A percentile compares a stretch with the other conserved stretches of the same genome.
phyloP scores from a whole-genome alignment of 2,329 filamentous ascomycete genomes.

The Botrytis paeoniae region DNA sequence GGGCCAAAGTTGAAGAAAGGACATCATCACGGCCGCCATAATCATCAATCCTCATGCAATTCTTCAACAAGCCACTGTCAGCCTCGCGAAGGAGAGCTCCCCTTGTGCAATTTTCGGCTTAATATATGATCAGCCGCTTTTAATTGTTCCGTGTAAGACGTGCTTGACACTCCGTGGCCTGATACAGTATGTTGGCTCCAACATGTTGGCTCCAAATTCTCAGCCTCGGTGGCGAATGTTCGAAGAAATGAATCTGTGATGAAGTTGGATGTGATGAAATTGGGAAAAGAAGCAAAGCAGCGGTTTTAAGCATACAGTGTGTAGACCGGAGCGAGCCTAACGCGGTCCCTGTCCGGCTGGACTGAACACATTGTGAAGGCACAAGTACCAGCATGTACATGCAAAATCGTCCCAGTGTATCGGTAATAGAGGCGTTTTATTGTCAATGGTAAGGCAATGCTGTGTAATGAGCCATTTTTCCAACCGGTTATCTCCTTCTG shows the following conservation, averaged over 20 bases:
- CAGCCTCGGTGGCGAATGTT: not conserved
- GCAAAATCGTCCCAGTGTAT: not conserved
- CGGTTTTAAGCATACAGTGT: not conserved
- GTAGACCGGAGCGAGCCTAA: not conserved
- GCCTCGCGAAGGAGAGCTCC: conserved; percentile 7
- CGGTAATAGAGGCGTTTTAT: not conserved
- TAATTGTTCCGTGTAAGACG: not conserved
- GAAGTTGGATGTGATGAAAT: not conserved
- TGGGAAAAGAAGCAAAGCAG: not conserved
- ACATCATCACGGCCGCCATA: not conserved
- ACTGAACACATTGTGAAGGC: not conserved
- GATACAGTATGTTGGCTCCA: not conserved
- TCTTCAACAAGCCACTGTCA: conserved; percentile 14
- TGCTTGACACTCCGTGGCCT: not conserved
- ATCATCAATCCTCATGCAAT: not conserved
- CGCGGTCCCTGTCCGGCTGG: conserved; percentile 3
- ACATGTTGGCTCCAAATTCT: not conserved
- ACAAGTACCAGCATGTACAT: not conserved
- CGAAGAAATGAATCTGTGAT: not conserved
- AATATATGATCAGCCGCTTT: not conserved
- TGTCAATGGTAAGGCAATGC: not conserved
- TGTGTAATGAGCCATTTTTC: not conserved
- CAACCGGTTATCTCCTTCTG: not conserved
- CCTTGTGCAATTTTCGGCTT: not conserved
- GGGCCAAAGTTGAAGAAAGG: conserved; percentile 11